Evolutionary conservation across 208 protist genomes (phyloP), one percentile per base, ranked within the genome.

Genomic region (Leishmania aethiopica): DNA sequence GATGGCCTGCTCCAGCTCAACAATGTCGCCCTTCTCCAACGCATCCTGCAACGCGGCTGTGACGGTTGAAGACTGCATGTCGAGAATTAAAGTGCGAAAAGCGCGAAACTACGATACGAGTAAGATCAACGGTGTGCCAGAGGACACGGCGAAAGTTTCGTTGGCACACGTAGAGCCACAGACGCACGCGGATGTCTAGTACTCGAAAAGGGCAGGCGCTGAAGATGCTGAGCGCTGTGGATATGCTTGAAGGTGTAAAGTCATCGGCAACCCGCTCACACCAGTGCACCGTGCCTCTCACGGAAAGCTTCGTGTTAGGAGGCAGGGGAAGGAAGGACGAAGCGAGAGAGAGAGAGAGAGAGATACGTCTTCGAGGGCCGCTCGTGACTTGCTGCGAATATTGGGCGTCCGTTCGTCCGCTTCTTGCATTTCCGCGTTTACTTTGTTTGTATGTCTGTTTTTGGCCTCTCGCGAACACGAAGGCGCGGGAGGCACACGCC

Each of bases 1-100:
- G 37, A 96, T 91, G 32, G 90, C 90, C 75, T 88, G 87, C 75
- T 94, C 91, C 37, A 95, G 81, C 57, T 94, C 89, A 4, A 89
- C 62, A 13, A 96, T 83, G 71, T 96, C 92, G 42, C 91, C 91
- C 28, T 88, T 94, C 42, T 91, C 83, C 28, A 96, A 53, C 8
- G 88, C 93, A 73, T 90, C 84, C 37, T 80, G 86, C 47, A 91
- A 51, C 8, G 81, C 83, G 7, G 88, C 90, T 5, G 77, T 60
- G 13, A 88, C 57, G 19, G 75, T 37, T 8, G 83, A 66, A 7
- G 64, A 47, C 37, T 66, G 53, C 75, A 78, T 78, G 17, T 25
- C 35, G 11, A 64, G 37, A 28, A 32, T 32, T 25, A 13, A 47
- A 42, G 32, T 11, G 42, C 2, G 32, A 4, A 28, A n/a, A 32